Conservation (phyloP, 306 rosid species). For the Hippophae gyantsensis region DNA sequence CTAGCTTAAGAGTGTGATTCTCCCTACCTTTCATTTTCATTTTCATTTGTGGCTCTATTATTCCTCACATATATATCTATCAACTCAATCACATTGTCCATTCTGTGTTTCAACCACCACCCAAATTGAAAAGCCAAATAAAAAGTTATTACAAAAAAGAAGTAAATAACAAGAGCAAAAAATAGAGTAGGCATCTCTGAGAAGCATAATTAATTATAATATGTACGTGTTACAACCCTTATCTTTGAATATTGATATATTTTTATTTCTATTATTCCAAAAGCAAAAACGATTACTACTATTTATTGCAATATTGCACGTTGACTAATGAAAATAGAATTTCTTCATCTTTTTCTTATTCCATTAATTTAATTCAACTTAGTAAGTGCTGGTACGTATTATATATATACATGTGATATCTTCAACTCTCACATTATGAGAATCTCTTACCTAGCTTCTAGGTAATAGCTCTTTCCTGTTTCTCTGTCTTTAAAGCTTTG, state of each 20-base stretch:
- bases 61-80: slow-evolving; percentile 43
- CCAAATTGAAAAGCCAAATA: slow-evolving; percentile 26
- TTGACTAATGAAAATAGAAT: slow-evolving; percentile 40
- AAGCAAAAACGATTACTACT: neutral
- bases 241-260: neutral
- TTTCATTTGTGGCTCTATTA: slow-evolving; percentile 24
- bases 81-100: slow-evolving; percentile 43
- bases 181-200: neutral
- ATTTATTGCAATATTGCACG: slow-evolving; percentile 21
- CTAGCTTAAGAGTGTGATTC: slow-evolving; percentile 32
- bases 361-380: slow-evolving; percentile 23
- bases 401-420: slow-evolving; percentile 41
- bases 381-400: slow-evolving; percentile 14
- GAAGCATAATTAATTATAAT: neutral
- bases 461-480: slow-evolving; percentile 8
- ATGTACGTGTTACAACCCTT: slow-evolving; percentile 17
- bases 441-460: slow-evolving; percentile 22
- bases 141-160: slow-evolving; percentile 25
- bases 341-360: slow-evolving; percentile 2
- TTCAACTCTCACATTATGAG: slow-evolving; percentile 35
- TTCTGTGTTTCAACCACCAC: slow-evolving; percentile 39
- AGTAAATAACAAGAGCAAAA: neutral
- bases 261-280: slow-evolving; percentile 14
- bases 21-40: slow-evolving; percentile 36
- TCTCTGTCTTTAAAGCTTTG: slow-evolving; percentile 16